Conservation (phyloP, 202 grass and related monocot genomes). For the Musa balbisiana region DNA sequence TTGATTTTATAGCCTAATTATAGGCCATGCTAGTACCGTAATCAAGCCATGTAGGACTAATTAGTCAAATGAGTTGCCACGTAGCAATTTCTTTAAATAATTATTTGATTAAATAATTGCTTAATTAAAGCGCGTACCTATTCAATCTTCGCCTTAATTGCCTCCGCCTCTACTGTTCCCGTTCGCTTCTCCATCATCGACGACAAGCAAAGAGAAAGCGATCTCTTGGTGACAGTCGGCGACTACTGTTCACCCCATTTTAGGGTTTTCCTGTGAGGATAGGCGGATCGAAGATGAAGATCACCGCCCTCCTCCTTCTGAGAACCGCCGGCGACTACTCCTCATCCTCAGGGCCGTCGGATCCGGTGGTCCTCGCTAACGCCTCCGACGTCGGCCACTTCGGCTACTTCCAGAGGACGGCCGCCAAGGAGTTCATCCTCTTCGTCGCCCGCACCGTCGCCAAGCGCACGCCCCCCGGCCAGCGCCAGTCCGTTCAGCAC, state of each 20-base stretch:
- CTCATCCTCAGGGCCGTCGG: constrained; percentile 28
- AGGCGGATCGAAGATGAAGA: constrained; percentile 52
- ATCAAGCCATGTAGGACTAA: no score
- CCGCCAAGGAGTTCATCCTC: constrained; percentile 82
- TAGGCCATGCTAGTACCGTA: no score
- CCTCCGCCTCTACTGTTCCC: no score
- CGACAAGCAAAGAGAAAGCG: no score
- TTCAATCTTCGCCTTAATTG: no score
- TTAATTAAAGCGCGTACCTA: no score
- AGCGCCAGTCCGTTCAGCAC: constrained; percentile 89
- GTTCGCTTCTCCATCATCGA: no score
- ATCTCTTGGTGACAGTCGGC: no score
- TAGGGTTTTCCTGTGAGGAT: background rate
- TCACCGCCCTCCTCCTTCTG: constrained; percentile 74
- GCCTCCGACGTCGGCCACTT: constrained; percentile 93
- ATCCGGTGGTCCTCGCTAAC: constrained; percentile 79
- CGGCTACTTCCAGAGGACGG: constrained; percentile 79
- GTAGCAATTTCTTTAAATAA: no score
- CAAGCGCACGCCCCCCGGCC: constrained; percentile 57
- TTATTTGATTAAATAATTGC: no score
- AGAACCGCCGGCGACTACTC: constrained; percentile 36
- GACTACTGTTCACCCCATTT: background rate
- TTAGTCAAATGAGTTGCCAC: no score
- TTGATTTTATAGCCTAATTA: no score
- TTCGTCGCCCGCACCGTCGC: constrained; percentile 83